phyloP scores from a whole-genome alignment of 441 rosid genomes.

The Adansonia rubrostipa region DNA sequence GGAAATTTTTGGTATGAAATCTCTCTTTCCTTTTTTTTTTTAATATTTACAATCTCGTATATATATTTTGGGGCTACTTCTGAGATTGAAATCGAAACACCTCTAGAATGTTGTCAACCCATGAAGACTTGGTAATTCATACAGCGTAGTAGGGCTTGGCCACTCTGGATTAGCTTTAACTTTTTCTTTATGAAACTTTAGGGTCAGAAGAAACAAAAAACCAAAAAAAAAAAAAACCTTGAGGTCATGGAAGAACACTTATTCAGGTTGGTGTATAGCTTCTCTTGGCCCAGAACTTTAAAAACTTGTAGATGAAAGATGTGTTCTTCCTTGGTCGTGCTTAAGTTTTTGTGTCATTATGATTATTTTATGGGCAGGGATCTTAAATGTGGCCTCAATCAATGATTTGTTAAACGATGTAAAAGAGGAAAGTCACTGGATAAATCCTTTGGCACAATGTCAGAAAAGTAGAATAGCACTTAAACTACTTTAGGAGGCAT shows the following conservation, averaged over 20 bases:
- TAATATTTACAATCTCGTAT: not conserved
- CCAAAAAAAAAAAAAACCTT: not conserved
- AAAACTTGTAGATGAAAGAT: not conserved
- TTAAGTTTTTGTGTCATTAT: not conserved
- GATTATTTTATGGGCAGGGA: not conserved
- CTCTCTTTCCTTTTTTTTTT: not conserved
- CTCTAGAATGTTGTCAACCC: not conserved
- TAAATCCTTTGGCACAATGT: not conserved
- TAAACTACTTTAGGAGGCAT: not conserved
- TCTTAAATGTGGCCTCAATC: not conserved
- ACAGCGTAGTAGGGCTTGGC: not conserved
- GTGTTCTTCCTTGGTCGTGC: not conserved
- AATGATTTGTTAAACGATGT: not conserved
- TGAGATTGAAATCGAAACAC: too few species aligned
- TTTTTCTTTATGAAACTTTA: not conserved
- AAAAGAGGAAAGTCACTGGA: not conserved
- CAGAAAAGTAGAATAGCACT: not conserved
- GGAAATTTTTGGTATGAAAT: constrained; percentile 67
- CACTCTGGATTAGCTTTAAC: not conserved
- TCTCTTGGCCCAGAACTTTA: not conserved
- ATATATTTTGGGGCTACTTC: too few species aligned
- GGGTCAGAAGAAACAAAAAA: not conserved
- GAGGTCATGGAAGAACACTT: not conserved
- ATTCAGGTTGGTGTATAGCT: not conserved
- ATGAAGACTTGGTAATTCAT: constrained; percentile 1